Percentiles rank a stretch among this genome's conserved stretches.
phyloP scores from a whole-genome alignment of 2,329 filamentous ascomycete species.

The Aspergillus piperis region DNA sequence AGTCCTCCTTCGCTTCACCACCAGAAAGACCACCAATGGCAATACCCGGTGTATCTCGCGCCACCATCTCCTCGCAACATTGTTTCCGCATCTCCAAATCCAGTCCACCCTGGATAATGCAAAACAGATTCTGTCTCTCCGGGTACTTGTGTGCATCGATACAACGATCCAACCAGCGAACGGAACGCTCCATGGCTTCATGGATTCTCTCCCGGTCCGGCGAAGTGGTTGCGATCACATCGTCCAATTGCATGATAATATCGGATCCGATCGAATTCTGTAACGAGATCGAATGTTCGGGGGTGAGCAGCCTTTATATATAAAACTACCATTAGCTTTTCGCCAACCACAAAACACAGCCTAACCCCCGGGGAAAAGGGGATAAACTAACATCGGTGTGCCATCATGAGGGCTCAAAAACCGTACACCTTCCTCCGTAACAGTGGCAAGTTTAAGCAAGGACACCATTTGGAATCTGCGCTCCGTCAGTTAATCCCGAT shows the following conservation, averaged over 20 bases:
- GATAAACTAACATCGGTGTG: conserved; percentile 68
- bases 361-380: not conserved
- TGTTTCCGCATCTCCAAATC: conserved; percentile 81
- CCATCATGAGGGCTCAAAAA: conserved; percentile 97
- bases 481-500: not conserved
- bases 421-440: conserved; percentile 92
- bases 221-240: conserved; percentile 94
- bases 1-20: conserved; percentile 90
- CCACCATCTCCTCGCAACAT: conserved; percentile 86
- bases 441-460: conserved; percentile 83
- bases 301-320: conserved; percentile 71
- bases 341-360: not conserved
- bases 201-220: conserved; percentile 85
- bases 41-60: conserved; percentile 88
- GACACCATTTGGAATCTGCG: conserved; percentile 97
- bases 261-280: conserved; percentile 98
- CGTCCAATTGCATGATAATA: conserved; percentile 99
- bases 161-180: conserved; percentile 95
- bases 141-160: conserved; percentile 86
- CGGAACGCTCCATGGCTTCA: conserved; percentile 90
- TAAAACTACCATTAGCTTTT: too few species aligned
- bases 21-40: conserved; percentile 94
- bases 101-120: conserved; percentile 95
- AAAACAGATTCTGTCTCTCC: conserved; percentile 87
- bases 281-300: conserved; percentile 92